These are phyloP conservation scores for Geum urbanum DNA, from an alignment of 306 rosid genomes.

Conservation along the genomic window DNA sequence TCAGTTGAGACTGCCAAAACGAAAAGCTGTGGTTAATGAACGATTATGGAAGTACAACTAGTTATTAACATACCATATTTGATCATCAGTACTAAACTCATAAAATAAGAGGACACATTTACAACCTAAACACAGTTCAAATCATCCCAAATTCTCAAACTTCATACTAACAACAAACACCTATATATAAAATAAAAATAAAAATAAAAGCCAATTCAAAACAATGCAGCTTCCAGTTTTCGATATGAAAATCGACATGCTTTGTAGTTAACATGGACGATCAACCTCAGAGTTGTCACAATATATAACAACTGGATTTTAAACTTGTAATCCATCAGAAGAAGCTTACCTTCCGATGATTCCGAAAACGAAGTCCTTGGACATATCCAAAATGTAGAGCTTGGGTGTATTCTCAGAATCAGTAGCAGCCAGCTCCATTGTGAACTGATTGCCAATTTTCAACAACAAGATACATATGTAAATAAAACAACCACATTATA, in stretches of 20 bases:
- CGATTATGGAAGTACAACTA: background rate
- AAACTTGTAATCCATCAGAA: no score
- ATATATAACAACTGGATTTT: no score
- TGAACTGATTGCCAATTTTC: conserved; percentile 50
- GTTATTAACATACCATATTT: background rate
- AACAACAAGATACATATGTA: conserved; percentile 24
- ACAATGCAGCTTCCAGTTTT: no score
- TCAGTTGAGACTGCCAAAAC: conserved; percentile 23
- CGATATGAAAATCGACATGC: no score
- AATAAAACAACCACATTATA: conserved; percentile 13
- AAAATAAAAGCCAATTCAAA: no score
- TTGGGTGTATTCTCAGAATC: conserved; percentile 54
- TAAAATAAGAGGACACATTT: no score
- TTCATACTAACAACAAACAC: background rate
- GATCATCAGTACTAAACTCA: background rate
- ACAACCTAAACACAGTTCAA: background rate
- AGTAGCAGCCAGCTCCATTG: conserved; percentile 79
- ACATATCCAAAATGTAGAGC: conserved; percentile 65
- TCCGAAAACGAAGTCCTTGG: conserved; percentile 63
- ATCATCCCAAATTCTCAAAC: background rate
- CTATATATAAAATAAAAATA: background rate
- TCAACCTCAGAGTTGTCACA: no score
- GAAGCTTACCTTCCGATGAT: conserved; percentile 56
- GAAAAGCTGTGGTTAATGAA: background rate
- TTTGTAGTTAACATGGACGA: no score